Conservation (phyloP, 805 yeast genomes). For the Kodamaea hsintzibuensis region DNA sequence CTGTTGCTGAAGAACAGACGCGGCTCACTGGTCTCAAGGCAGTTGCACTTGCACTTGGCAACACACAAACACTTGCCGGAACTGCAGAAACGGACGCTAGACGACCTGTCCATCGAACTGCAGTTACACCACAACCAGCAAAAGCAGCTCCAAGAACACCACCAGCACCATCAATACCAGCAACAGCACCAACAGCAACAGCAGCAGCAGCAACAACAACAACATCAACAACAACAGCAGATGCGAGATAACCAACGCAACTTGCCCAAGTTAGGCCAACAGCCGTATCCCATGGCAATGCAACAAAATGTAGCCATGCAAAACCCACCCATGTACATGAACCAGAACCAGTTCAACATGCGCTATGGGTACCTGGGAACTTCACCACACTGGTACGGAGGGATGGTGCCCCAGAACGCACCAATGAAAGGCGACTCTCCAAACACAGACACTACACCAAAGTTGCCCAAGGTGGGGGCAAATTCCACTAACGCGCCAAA, state of each 20-base stretch:
- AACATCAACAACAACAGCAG: slow-evolving; percentile 10
- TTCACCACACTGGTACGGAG: slow-evolving; percentile 26
- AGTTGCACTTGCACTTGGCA: slow-evolving; percentile 71
- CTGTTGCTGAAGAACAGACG: slow-evolving; percentile 71
- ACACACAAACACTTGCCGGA: slow-evolving; percentile 57
- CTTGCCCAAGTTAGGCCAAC: slow-evolving; percentile 23
- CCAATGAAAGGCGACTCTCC: slow-evolving; percentile 23
- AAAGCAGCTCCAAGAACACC: slow-evolving; percentile 18
- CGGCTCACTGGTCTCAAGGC: slow-evolving; percentile 80
- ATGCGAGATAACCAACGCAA: slow-evolving; percentile 12
- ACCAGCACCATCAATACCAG: slow-evolving; percentile 6
- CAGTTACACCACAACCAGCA: slow-evolving; percentile 19
- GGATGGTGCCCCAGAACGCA: background rate
- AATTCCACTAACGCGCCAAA: slow-evolving; percentile 2
- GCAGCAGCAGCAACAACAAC: slow-evolving; percentile 11
- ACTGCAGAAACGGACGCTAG: slow-evolving; percentile 29
- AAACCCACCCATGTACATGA: slow-evolving; percentile 24
- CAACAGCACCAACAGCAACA: slow-evolving; percentile 4
- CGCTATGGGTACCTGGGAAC: slow-evolving; percentile 18
- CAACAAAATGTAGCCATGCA: slow-evolving; percentile 15
- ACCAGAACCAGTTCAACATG: slow-evolving; percentile 11
- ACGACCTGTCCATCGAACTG: slow-evolving; percentile 20
- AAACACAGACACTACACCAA: slow-evolving; percentile 29
- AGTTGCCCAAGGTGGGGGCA: slow-evolving; percentile 28
- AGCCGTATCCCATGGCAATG: slow-evolving; percentile 15